Evolutionary conservation across 2,329 filamentous ascomycete genomes (phyloP), one percentile per base, ranked within the genome.

Genomic region (Fonsecaea multimorphosa): DNA sequence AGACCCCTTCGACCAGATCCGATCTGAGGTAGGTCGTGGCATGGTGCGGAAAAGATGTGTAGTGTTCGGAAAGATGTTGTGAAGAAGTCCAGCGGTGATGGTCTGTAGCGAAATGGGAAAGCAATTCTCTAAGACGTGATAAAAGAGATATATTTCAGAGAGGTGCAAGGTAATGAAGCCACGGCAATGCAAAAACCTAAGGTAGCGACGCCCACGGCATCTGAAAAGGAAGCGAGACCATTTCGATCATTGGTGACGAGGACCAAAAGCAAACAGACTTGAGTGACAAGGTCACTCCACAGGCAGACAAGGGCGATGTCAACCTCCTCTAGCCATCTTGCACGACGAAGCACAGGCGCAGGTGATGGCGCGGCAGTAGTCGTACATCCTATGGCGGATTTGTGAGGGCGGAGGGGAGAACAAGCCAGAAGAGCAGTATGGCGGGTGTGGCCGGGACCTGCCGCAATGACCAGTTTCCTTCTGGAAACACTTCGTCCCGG

Each of bases 231-330:
- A 64, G 31, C 61, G 38, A 32, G 34, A 54, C n/a, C 56, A 44
- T 66, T 52, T 19, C 44, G 44, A 16, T 61, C 36, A 66, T 64
- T 66, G 66, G 66, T 66, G 61, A 29, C 22, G 34, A 44, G 36
- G 29, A 2, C 46, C 22, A 63, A 55, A 44, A 46, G 51, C 53
- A 58, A 59, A 61, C 54, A 46, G 40, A 60, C 38, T 54, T 34
- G 34, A 53, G 27, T 38, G 58, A 56, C 44, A 59, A 62, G 52
- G 61, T 68, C 67, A 68, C 67, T 66, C 67, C 64, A 68, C 67
- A 49, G 34, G 31, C 29, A 52, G 52, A 46, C 46, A 55, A 61
- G 52, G 29, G 58, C 53, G 57, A 34, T 51, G 44, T 55, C 38
- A 53, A 52, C 59, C 58, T 58, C 52, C 61, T 53, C 44, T 55